These are phyloP conservation scores for Lodderomyces elongisporus DNA, from an alignment of 1,139 yeast species.

Conservation along the genomic window DNA sequence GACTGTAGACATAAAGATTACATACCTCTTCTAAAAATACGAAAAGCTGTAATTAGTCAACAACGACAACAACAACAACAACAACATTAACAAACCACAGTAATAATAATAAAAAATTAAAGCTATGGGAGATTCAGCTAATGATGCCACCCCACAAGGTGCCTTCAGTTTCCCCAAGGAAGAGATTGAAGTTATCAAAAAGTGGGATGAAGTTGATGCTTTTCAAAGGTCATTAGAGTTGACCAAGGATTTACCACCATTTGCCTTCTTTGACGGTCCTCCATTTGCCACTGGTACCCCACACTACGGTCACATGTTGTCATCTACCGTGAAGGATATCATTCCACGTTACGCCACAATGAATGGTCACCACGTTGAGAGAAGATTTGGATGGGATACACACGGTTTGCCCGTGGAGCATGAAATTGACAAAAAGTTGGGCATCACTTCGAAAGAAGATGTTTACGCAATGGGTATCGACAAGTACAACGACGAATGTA, in stretches of 20 bases:
- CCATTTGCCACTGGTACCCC: conserved; percentile 99
- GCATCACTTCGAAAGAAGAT: conserved; percentile 89
- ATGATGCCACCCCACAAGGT: conserved; percentile 13
- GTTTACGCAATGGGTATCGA: conserved; percentile 91
- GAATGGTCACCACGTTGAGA: conserved; percentile 94
- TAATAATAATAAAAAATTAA: too few relatives aligned
- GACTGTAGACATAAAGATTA: too few relatives aligned
- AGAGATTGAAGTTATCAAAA: conserved; percentile 72
- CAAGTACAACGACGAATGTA: conserved; percentile 90
- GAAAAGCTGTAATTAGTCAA: too few relatives aligned
- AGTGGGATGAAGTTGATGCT: conserved; percentile 90
- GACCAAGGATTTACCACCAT: conserved; percentile 80
- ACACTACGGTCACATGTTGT: conserved; percentile 94
- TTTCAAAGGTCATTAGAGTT: conserved; percentile 82
- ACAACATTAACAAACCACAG: too few relatives aligned
- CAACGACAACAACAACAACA: too few relatives aligned
- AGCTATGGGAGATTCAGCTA: too few relatives aligned
- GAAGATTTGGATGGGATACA: conserved; percentile 99
- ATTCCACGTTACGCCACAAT: conserved; percentile 97
- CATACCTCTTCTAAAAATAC: too few relatives aligned
- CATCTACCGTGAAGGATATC: conserved; percentile 94
- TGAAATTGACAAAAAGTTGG: conserved; percentile 95
- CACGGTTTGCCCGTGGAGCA: conserved; percentile 98
- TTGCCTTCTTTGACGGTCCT: conserved; percentile 97
- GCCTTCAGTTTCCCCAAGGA: conserved; percentile 74